A percentile compares a stretch with the other conserved stretches of the same genome.
phyloP scores from a whole-genome alignment of 2,329 filamentous ascomycete genomes.

The Cadophora gregata region DNA sequence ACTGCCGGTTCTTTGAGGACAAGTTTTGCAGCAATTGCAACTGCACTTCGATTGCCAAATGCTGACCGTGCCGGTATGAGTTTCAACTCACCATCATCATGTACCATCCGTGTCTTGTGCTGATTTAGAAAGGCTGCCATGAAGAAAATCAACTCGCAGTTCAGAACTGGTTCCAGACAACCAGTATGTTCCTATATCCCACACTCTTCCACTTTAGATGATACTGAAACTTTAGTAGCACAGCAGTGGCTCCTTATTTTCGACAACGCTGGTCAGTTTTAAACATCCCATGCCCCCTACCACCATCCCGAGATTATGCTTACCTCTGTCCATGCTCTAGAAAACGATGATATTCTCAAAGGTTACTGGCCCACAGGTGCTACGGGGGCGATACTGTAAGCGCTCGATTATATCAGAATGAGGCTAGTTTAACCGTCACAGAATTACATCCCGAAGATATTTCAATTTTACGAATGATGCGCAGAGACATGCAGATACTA shows the following conservation, averaged over 20 bases:
- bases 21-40: constrained; percentile 41
- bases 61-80: constrained; percentile 20
- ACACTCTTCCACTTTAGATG: too few species aligned
- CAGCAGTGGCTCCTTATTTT: constrained; percentile 31
- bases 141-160: constrained; percentile 34
- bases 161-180: constrained; percentile 30
- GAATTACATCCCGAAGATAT: constrained; percentile 38
- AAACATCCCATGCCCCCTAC: too few species aligned
- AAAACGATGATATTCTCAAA: constrained; percentile 27
- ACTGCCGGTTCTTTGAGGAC: constrained; percentile 36
- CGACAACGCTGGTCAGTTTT: constrained; percentile 31
- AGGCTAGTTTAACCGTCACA: neutral
- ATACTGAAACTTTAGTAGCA: too few species aligned
- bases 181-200: constrained; percentile 20
- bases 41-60: constrained; percentile 36
- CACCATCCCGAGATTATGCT: too few species aligned
- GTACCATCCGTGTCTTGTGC: neutral
- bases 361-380: constrained; percentile 39
- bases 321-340: too few species aligned
- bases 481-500: constrained; percentile 30
- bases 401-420: too few species aligned
- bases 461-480: constrained; percentile 40
- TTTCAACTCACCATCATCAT: too few species aligned
- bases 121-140: constrained; percentile 17
- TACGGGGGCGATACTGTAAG: constrained; percentile 33